Base-by-base conservation (phyloP, 176 grass and related monocot genomes). In the Melocanna baccifera region DNA sequence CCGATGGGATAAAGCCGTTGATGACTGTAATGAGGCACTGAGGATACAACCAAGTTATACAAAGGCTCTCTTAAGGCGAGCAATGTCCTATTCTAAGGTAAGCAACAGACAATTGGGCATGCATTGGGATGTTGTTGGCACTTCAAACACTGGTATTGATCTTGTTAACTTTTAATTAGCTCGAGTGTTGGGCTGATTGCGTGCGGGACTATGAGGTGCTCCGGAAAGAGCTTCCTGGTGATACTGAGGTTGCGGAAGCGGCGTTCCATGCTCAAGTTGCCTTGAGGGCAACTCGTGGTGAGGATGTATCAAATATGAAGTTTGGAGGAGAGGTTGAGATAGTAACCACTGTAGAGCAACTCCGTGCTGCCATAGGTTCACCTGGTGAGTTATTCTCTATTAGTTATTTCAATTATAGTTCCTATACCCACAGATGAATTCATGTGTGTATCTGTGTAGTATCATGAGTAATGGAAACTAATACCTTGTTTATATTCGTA, bases 231-330 rank as follows among this genome's bases (percentile, higher is more conserved):
- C 86, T 99, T 84, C 96, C 91, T 15, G 62, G 69, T 73, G 93
- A 99, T 69, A 86, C 80, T 9, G 86, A 96, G 61, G 88, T 99
- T 64, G 87, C 93, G 2, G 93, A 99, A 82, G 81, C 90, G 26
- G 50, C 96, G 62, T 96, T 96, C 59, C 88, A 89, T 89, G 96
- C 96, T 22, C 93, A 92, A 83, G 86, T 99, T 65, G 88, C 93
- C 13, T 84, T 99, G 59, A 96, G 91, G 87, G 89, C 83, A 67
- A 89, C 88, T 22, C 86, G 91, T 63, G 93, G 96, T 25, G 93
- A 99, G 79, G 91, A 96, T 82, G 91, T 99, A 43, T 94, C 91
- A 2, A 94, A 99, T 90, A 89, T 99, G 89, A 96, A 99, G 76
- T 99, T 92, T 67, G 93, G 96, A 70, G 93, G 93, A 63, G 93